Evolutionary conservation across 208 protist species (phyloP), one percentile per base, ranked within the genome.

Genomic region (Porcisia deanei): DNA sequence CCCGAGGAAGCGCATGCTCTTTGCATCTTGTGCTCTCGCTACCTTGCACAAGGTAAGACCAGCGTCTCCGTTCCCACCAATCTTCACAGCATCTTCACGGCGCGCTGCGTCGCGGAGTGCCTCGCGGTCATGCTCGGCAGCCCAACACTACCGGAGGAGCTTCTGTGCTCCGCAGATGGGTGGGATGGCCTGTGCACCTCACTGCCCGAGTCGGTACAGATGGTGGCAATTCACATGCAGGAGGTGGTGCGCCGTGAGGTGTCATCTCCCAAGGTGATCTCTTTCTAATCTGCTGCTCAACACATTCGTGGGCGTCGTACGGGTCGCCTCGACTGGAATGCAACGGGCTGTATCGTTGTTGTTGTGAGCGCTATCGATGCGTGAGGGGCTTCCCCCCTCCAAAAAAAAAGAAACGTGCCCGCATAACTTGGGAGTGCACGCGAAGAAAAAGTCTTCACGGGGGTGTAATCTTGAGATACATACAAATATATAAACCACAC

Each of bases 1-100:
- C 22, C 47, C 0, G 68, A 69, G 14, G 49, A 45, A 18, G 84
- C 84, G n/a, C 37, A 68, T 4, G 71, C 83, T 30, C 72, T 87
- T 16, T 64, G 83, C 43, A n/a, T 79, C 16, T 61, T 87, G 34
- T 74, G 79, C 25, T 67, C 70, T 18, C 74, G 82, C n/a, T 67
- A 71, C 45, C 7, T 58, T 16, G 70, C 55, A 0, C 69, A 49
- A 25, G 66, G 53, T 12, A 47, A 65, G 45, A 65, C 47, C n/a
- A 45, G 65, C 41, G 25, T 16, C 14, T 22, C 22, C 2, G 61
- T 58, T 3, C 14, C 37, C 4, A 53, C 72, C 9, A 75, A 76
- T 63, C 10, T 86, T 41, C 60, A 41, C 58, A 78, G 76, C 61
- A 52, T 71, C 37, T 45, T 73, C 45, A 79, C 76, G 0, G 76